Evolutionary conservation across 2,329 filamentous ascomycete genomes (phyloP).

Genomic region (Aureobasidium zeae): DNA sequence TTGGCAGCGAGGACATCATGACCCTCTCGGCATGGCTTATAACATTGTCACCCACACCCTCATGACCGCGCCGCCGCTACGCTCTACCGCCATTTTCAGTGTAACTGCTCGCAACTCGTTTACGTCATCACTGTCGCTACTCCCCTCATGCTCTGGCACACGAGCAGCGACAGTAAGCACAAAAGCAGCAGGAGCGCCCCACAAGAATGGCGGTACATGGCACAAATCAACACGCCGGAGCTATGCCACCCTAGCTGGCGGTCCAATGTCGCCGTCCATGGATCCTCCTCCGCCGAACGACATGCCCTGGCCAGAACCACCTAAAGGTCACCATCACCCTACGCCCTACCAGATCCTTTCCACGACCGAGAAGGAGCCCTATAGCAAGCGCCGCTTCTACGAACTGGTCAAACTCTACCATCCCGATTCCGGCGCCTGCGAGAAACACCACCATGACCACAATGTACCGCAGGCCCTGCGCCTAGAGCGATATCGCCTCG

Average conservation of each 20-base stretch:
- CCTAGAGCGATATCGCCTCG: slow-evolving; percentile 80
- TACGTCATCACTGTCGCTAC: slow-evolving; percentile 13
- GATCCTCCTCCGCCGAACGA: slow-evolving; percentile 20
- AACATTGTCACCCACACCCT: neutral
- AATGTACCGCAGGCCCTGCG: slow-evolving; percentile 52
- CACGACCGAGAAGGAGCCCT: slow-evolving; percentile 52
- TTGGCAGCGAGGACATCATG: slow-evolving; percentile 7
- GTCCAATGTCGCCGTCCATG: slow-evolving; percentile 14
- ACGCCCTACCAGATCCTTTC: slow-evolving; percentile 89
- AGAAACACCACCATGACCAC: slow-evolving; percentile 33
- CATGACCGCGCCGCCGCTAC: slow-evolving; percentile 8
- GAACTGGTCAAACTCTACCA: slow-evolving; percentile 94
- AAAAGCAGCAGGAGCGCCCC: neutral
- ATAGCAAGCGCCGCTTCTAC: slow-evolving; percentile 78
- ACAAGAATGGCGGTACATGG: neutral
- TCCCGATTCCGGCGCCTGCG: slow-evolving; percentile 56
- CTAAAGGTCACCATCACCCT: slow-evolving; percentile 39
- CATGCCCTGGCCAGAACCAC: slow-evolving; percentile 28
- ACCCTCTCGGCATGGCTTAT: slow-evolving; percentile 7
- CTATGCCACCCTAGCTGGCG: slow-evolving; percentile 28
- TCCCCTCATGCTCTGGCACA: neutral
- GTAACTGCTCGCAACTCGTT: slow-evolving; percentile 1
- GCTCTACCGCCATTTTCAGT: neutral
- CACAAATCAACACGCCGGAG: neutral
- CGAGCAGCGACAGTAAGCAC: slow-evolving; percentile 2